Evolutionary conservation across 768 basidiomycete species (phyloP), one percentile per base, ranked within the genome.

Genomic region (Cystoderma amianthinum): DNA sequence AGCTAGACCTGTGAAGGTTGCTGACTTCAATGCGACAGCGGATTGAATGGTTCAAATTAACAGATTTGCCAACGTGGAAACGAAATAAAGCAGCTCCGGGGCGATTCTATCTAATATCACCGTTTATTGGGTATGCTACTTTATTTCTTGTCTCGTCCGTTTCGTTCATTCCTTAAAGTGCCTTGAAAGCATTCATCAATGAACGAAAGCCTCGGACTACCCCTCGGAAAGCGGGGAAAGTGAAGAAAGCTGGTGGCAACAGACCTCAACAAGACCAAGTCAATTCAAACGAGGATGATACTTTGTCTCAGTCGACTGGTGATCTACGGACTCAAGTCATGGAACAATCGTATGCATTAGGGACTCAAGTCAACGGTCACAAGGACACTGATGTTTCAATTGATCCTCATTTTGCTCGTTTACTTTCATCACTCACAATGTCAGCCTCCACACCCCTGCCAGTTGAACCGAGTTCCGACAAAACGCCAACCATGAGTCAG

Each of bases 81-180:
- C 78, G 78, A 51, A 84, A 76, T 56, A 86, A 76, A 54, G 66
- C 72, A 24, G 68, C 65, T 43, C 72, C 70, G 12, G 83, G 86
- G 32, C 92, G 87, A 59, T 98, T 96, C 62, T 99, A 96, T 65
- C 70, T 97, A 54, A 92, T 98, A 25, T 80, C 91, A 1, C 94
- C 95, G 3, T 96, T 98, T 65, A 91, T 99, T 50, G 73, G 68
- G 87, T 90, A 64, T 42, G 76, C 62, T 41, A 40, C 38, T 38
- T 36, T 30, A 36, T 6, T n/a, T n/a, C 11, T 12, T 2, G 18
- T 12, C 33, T 32, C 19, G 33, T 32, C 32, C 22, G 12, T 16
- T 36, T 52, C 19, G 39, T 56, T 19, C 47, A 18, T 35, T 11
- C 20, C 5, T 33, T n/a, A 42, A 7, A 83, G 82, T 20, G 65